Evolutionary conservation across 306 rosid genomes (phyloP), one percentile per base, ranked within the genome.

Genomic region (Geum urbanum): DNA sequence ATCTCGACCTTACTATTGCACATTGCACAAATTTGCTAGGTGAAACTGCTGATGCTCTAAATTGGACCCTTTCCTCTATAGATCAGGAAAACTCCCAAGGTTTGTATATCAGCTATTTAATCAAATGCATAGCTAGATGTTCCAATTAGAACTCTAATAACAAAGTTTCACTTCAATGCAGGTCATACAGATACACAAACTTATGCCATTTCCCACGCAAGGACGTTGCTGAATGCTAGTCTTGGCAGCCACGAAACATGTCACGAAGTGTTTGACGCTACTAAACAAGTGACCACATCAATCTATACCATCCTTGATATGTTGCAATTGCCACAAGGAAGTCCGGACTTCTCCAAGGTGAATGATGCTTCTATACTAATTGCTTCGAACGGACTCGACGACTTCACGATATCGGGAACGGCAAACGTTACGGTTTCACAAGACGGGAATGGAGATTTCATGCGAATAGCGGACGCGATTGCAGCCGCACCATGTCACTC

Each of bases 401-500:
- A 45, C 63, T 5, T 7, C 5, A 41, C 9, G 4, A 27, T 16
- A 22, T 14, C 11, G 46, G 14, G n/a, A 5, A 11, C n/a, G 16
- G 53, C 68, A 4, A 41, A 67, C 56, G 46, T 59, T 9, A 60
- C 32, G 0, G 73, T 74, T 49, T 40, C 60, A 20, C 40, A 57
- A 19, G 46, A 47, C 12, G 69, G 78, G 8, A 46, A 15, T 15
- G 69, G 78, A 49, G 50, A 39, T 45, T 75, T 35, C 43, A 67
- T 20, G 24, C 51, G 15, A 37, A 58, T 67, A 14, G 59, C 7
- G 55, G 69, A 75, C 5, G 73, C 73, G 4, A n/a, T 67, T 0
- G 65, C 48, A 9, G 62, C 53, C 2, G 78, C 78, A 27, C 68
- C 73, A 22, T 20, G 22, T 47, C 47, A 46, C n/a, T 5, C 46